Percentiles rank a stretch among this genome's conserved stretches.
Evolutionary conservation across 2,329 filamentous ascomycete species (phyloP).

Genomic region (Parafenestella ontariensis): DNA sequence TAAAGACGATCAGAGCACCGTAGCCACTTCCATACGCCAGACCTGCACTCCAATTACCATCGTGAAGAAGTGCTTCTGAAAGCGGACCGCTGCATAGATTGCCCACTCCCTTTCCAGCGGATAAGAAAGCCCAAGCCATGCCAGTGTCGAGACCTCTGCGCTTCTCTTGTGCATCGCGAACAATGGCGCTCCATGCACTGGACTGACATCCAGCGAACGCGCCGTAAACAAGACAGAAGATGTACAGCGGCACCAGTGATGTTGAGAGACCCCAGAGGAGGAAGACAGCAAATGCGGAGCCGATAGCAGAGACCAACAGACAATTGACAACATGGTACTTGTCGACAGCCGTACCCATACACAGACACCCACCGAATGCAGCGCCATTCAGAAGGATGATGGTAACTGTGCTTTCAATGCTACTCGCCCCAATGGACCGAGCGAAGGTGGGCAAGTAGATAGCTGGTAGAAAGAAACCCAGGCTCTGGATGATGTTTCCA

Average conservation of each 20-base stretch:
- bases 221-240: conserved; percentile 54
- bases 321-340: conserved; percentile 49
- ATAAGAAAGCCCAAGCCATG: conserved; percentile 58
- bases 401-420: conserved; percentile 45
- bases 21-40: conserved; percentile 54
- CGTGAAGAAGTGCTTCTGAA: conserved; percentile 55
- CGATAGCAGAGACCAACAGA: conserved; percentile 47
- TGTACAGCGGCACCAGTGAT: conserved; percentile 49
- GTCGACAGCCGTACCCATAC: conserved; percentile 51
- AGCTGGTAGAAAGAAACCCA: conserved; percentile 54
- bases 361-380: conserved; percentile 46
- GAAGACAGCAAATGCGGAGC: conserved; percentile 47
- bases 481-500: conserved; percentile 50
- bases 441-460: conserved; percentile 55
- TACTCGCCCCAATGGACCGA: conserved; percentile 45
- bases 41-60: conserved; percentile 44
- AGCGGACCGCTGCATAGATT: conserved; percentile 60
- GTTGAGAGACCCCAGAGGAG: conserved; percentile 57
- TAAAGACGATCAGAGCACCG: conserved; percentile 53
- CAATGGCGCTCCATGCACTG: conserved; percentile 55
- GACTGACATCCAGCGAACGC: conserved; percentile 51
- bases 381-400: conserved; percentile 51
- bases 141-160: conserved; percentile 52
- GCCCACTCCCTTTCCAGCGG: conserved; percentile 59
- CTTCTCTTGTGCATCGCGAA: conserved; percentile 50